These are phyloP conservation scores for Myotisia sp. DNA, from an alignment of 2,329 filamentous ascomycete species.

Conservation along the genomic window DNA sequence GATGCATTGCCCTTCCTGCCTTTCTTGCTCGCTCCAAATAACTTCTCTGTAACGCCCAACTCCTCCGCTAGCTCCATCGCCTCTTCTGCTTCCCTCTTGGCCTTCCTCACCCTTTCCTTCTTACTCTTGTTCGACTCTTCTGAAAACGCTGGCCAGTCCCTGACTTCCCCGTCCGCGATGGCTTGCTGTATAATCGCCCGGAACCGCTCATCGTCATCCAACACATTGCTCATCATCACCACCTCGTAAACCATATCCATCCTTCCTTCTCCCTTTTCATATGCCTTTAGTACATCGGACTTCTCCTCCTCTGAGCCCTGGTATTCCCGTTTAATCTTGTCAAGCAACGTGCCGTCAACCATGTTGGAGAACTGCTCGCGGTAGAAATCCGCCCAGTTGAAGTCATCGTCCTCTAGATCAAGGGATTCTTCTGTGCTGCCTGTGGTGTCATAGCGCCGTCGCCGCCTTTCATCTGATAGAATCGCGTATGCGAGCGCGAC, in stretches of 20 bases:
- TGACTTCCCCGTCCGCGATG: conserved; percentile 54
- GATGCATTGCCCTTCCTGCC: conserved; percentile 35
- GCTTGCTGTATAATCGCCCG: conserved; percentile 65
- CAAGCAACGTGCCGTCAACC: conserved; percentile 59
- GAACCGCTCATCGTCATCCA: conserved; percentile 77
- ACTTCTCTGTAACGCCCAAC: conserved; percentile 56
- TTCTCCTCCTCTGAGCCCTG: conserved; percentile 76
- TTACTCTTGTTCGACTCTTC: conserved; percentile 56
- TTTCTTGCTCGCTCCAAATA: conserved; percentile 37
- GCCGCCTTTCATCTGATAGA: conserved; percentile 66
- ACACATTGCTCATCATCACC: conserved; percentile 74
- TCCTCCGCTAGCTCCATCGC: conserved; percentile 63
- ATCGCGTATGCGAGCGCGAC: conserved; percentile 91
- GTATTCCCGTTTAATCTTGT: conserved; percentile 62
- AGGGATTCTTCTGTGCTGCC: conserved; percentile 78
- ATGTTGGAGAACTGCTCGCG: conserved; percentile 66
- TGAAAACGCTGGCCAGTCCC: conserved; percentile 53
- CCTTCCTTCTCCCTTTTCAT: conserved; percentile 56
- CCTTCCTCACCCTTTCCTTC: conserved; percentile 44
- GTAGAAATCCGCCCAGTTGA: conserved; percentile 87
- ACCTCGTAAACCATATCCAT: conserved; percentile 64
- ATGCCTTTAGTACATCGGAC: conserved; percentile 61
- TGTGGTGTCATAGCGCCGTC: conserved; percentile 76
- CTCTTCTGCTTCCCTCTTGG: conserved; percentile 53
- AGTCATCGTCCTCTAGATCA: conserved; percentile 53